A percentile compares a stretch with the other conserved stretches of the same genome.
Evolutionary conservation across 352 stramenopile species (phyloP).

Genomic region (Aphanomyces astaci): DNA sequence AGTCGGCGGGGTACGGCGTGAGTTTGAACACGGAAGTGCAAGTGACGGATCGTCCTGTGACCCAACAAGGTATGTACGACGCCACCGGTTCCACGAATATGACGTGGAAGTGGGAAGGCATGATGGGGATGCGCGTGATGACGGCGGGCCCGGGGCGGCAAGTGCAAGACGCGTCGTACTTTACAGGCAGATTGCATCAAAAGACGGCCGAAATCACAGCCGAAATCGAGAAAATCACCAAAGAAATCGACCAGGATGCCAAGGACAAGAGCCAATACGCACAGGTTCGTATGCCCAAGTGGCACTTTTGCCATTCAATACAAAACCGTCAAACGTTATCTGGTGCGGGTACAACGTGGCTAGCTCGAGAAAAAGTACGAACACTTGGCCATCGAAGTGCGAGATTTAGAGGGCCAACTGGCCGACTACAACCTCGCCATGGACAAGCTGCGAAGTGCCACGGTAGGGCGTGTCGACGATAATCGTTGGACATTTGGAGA

Average conservation of each 20-base stretch:
- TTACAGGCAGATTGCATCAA: conserved; percentile 83
- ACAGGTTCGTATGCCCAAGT: too few relatives aligned
- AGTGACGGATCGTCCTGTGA: conserved; percentile 87
- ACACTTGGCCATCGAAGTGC: conserved; percentile 53
- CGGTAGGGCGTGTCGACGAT: conserved; percentile 5
- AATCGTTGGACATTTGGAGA: too few relatives aligned
- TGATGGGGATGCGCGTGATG: conserved; percentile 80
- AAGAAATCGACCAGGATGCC: conserved; percentile 78
- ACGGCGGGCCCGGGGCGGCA: conserved; percentile 60
- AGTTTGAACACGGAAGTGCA: conserved; percentile 88
- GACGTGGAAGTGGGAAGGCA: conserved; percentile 8
- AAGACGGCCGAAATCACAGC: conserved; percentile 82
- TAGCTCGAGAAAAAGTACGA: conserved; percentile 68
- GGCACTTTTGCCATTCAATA: too few relatives aligned
- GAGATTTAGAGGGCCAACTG: conserved; percentile 84
- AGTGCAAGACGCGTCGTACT: conserved; percentile 86
- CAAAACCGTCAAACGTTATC: too few relatives aligned
- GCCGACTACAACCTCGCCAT: conserved; percentile 92
- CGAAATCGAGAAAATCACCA: conserved; percentile 74
- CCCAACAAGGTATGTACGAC: conserved; percentile 79
- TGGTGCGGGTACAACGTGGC: too few relatives aligned
- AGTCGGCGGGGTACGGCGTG: conserved; percentile 60
- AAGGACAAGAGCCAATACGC: conserved; percentile 88
- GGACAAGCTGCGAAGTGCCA: conserved; percentile 80
- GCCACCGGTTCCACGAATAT: background rate